These are phyloP conservation scores for Cladosporium halotolerans DNA, from an alignment of 2,329 filamentous ascomycete species.

Conservation along the genomic window DNA sequence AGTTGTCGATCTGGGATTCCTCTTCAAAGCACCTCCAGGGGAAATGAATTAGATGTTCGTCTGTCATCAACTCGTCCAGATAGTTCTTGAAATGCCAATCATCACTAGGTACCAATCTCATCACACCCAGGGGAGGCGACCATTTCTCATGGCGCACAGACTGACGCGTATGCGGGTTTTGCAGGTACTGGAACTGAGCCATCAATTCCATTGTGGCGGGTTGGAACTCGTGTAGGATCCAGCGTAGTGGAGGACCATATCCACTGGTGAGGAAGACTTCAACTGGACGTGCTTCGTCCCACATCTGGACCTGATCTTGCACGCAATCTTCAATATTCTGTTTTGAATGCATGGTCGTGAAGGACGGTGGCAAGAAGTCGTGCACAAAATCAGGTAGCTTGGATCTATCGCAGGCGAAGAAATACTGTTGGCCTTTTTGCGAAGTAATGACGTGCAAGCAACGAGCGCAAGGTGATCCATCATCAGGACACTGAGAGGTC, in stretches of 20 bases:
- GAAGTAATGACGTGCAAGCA: slow-evolving; percentile 28
- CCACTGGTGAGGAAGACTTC: slow-evolving; percentile 39
- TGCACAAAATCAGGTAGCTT: slow-evolving; percentile 39
- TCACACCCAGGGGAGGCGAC: slow-evolving; percentile 42
- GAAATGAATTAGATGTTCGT: slow-evolving; percentile 36
- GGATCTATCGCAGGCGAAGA: slow-evolving; percentile 40
- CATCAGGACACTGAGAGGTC: slow-evolving; percentile 27
- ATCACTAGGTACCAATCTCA: slow-evolving; percentile 39
- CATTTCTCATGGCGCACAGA: slow-evolving; percentile 29
- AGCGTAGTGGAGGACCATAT: slow-evolving; percentile 37
- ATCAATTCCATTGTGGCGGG: slow-evolving; percentile 36
- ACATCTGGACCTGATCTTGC: slow-evolving; percentile 31
- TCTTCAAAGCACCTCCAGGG: slow-evolving; percentile 39
- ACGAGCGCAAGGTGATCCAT: slow-evolving; percentile 24
- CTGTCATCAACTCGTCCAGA: slow-evolving; percentile 37
- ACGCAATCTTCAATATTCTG: slow-evolving; percentile 37
- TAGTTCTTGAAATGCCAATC: slow-evolving; percentile 41
- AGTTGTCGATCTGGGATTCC: slow-evolving; percentile 36
- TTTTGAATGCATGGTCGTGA: slow-evolving; percentile 38
- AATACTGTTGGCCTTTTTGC: slow-evolving; percentile 33
- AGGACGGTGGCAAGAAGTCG: slow-evolving; percentile 39
- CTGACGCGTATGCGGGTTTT: slow-evolving; percentile 28
- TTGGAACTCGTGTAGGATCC: slow-evolving; percentile 42
- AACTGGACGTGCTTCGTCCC: slow-evolving; percentile 31
- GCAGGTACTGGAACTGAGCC: slow-evolving; percentile 38